Evolutionary conservation across 2,329 filamentous ascomycete species (phyloP), one percentile per base, ranked within the genome.

Genomic region (Bretziella fagacearum): DNA sequence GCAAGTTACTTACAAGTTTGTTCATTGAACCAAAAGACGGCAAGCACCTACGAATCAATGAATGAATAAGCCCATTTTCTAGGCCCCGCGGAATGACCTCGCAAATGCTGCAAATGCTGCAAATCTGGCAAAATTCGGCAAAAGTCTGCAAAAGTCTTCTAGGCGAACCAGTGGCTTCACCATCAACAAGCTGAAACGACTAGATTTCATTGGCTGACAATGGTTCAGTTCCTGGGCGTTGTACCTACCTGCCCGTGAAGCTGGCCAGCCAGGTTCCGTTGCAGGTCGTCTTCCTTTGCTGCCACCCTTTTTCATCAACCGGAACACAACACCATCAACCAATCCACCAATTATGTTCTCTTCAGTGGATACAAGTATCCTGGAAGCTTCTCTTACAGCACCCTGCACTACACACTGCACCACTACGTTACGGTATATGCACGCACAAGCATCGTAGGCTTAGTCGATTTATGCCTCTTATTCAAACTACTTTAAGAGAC

Each of bases 401-500:
- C 40, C 40, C 40, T 43, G 25, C 15, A 29, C 15, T 43, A 22
- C 40, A 33, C 18, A 13, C 8, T 39, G 35, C 35, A 32, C 18
- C 40, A 30, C 26, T 10, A 18, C 13, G 27, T 23, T 20, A 10
- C 35, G 20, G 35, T 30, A 30, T 43, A 43, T 43, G 40, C 40
- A 43, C 40, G 26, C 40, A 30, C 40, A 43, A 43, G 40, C 40
- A 43, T 30, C 6, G 40, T 29, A 20, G 26, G 25, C 26, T 30
- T 29, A 17, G 26, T 43, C 30, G n/a, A n/a, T 43, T 43, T 43
- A 43, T 43, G 40, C 40, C 40, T 43, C 40, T 29, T 20, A 8
- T 39, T n/a, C 17, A 5, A 33, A n/a, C 13, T 33, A 15, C n/a
- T n/a, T n/a, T n/a, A n/a, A n/a, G n/a, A n/a, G n/a, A n/a, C n/a